Evolutionary conservation across 1,284 basidiomycete species (phyloP), one percentile per base, ranked within the genome.

Genomic region (Rhodotorula sp.): DNA sequence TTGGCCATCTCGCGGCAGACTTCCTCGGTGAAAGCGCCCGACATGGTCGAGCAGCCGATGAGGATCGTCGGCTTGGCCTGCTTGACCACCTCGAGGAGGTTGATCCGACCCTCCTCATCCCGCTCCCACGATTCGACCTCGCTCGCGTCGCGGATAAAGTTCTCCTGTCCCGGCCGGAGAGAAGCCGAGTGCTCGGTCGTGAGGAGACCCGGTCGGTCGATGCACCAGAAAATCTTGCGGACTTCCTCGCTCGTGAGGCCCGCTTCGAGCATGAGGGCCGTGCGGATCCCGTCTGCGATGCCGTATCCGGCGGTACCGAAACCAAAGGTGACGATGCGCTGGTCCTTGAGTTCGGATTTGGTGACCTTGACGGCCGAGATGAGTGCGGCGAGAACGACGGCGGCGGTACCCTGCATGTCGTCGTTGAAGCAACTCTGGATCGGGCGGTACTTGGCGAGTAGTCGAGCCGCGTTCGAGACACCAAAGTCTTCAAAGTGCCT

Each of bases 11-110:
- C 86, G 74, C 83, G 83, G 46, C 91, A 80, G 67, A 77, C 68
- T 72, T 89, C 86, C 81, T 93, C 87, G 46, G 85, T 89, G 80
- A 94, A 95, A n/a, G 88, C 90, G 3, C 90, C 89, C 26, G 85
- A 84, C 53, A 86, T 84, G 0, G 92, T 94, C 66, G 89, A 91
- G 69, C 89, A 90, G 51, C 92, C 93, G 73, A 93, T 90, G 55
- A 93, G 79, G 24, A 91, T 85, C 0, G 90, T 93, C 54, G 87
- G 87, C 69, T 84, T 84, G 54, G 89, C 85, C 70, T 84, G 83
- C 81, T 86, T 85, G 69, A 93, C 86, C 6, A 90, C 88, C 54
- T 91, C 88, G 62, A 88, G 78, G 64, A 92, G 80, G 18, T 79
- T 79, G 60, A 87, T 82, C 69, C 85, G 84, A 7, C 83, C 84